phyloP scores from a whole-genome alignment of 768 basidiomycete species.

The Cubamyces lactineus region DNA sequence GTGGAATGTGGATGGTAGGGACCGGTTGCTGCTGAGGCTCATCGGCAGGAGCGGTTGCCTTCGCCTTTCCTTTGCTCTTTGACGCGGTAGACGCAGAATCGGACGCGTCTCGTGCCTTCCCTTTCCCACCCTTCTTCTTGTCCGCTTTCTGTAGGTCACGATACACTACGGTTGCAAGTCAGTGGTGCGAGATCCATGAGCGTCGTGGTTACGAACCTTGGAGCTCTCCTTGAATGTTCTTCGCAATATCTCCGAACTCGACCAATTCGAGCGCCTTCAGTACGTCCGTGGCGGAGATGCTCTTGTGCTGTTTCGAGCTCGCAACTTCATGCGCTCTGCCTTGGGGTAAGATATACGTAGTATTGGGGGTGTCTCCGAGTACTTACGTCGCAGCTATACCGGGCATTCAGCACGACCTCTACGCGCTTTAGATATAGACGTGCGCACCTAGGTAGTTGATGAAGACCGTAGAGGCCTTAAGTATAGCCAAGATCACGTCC shows the following conservation, averaged over 20 bases:
- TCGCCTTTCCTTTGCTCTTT: conserved; percentile 41
- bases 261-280: conserved; percentile 82
- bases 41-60: conserved; percentile 12
- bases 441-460: conserved; percentile 90
- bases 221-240: conserved; percentile 65
- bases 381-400: conserved; percentile 50
- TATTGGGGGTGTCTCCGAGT: neutral
- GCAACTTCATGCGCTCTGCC: conserved; percentile 88
- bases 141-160: conserved; percentile 65
- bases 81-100: conserved; percentile 31
- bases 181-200: neutral
- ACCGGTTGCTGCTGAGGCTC: conserved; percentile 22
- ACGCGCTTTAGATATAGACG: neutral
- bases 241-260: conserved; percentile 73
- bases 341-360: neutral
- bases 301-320: conserved; percentile 80
- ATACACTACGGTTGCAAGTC: conserved; percentile 50
- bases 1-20: conserved; percentile 33
- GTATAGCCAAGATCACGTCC: conserved; percentile 81
- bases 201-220: conserved; percentile 46
- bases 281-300: conserved; percentile 88
- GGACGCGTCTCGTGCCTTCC: conserved; percentile 25
- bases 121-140: conserved; percentile 45
- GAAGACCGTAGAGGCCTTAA: conserved; percentile 92
- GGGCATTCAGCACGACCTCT: neutral